A percentile compares a stretch with the other conserved stretches of the same genome.
Evolutionary conservation across 2,329 filamentous ascomycete genomes (phyloP).

Genomic region (Cordyceps tenuipes): DNA sequence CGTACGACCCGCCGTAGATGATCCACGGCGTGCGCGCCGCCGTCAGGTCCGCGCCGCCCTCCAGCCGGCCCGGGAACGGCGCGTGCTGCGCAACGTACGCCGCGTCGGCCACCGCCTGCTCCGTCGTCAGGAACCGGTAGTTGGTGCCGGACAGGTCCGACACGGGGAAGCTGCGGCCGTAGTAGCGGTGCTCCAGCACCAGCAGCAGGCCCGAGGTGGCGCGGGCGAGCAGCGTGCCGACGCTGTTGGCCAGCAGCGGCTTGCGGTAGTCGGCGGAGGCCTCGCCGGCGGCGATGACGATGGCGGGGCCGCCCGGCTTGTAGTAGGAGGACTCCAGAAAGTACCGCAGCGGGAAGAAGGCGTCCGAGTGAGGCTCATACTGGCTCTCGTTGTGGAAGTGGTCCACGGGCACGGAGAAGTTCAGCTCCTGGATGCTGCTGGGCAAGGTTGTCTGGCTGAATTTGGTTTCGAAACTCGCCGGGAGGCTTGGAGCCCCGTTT

Average conservation of each 20-base stretch:
- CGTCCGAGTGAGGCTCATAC: slow-evolving; percentile 69
- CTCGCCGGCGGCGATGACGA: slow-evolving; percentile 68
- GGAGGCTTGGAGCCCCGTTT: background rate
- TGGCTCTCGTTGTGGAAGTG: slow-evolving; percentile 73
- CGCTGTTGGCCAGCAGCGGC: slow-evolving; percentile 66
- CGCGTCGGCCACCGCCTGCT: slow-evolving; percentile 73
- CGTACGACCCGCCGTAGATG: slow-evolving; percentile 77
- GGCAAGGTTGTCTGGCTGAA: background rate
- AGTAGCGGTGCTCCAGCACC: slow-evolving; percentile 81
- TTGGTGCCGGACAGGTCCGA: slow-evolving; percentile 57
- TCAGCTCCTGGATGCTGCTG: slow-evolving; percentile 11
- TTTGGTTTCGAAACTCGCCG: background rate
- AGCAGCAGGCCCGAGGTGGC: slow-evolving; percentile 71
- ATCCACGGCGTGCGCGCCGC: slow-evolving; percentile 62
- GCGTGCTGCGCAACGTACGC: slow-evolving; percentile 73
- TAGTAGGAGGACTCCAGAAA: slow-evolving; percentile 77
- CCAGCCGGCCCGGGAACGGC: slow-evolving; percentile 60
- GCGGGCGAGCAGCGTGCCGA: slow-evolving; percentile 60
- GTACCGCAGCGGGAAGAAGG: slow-evolving; percentile 63
- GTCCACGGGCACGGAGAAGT: slow-evolving; percentile 52
- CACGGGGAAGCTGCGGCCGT: slow-evolving; percentile 65
- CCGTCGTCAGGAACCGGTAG: slow-evolving; percentile 72
- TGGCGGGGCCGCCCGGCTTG: slow-evolving; percentile 68
- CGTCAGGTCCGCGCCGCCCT: slow-evolving; percentile 57
- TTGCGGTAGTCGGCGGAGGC: slow-evolving; percentile 53